These are phyloP conservation scores for Friedmanniomyces endolithicus DNA, from an alignment of 495 filamentous ascomycete genomes.

Conservation along the genomic window DNA sequence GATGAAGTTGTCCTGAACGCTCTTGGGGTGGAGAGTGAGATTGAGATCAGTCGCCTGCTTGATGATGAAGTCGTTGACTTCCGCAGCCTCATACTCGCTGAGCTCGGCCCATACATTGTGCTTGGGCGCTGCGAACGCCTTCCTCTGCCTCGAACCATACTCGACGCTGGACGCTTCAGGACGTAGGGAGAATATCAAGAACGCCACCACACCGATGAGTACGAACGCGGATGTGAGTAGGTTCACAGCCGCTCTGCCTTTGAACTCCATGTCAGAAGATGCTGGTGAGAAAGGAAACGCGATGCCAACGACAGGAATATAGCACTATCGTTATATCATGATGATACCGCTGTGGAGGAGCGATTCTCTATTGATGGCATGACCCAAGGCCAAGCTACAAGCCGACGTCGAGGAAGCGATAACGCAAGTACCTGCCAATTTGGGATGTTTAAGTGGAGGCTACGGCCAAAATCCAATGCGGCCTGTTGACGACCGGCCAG, in stretches of 20 bases:
- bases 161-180: not conserved
- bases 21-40: constrained; percentile 15
- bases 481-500: no score
- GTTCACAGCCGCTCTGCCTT: not conserved
- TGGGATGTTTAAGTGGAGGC: no score
- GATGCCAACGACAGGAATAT: not conserved
- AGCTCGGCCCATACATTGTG: constrained; percentile 18
- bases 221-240: not conserved
- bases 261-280: not conserved
- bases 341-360: no score
- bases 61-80: constrained; percentile 17
- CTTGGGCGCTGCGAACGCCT: constrained; percentile 13
- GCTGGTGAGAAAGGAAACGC: not conserved
- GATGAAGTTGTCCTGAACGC: constrained; percentile 18
- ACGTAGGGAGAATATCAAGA: not conserved
- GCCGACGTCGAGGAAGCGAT: no score
- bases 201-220: not conserved
- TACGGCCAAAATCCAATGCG: no score
- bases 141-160: not conserved
- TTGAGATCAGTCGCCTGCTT: constrained; percentile 12
- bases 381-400: no score
- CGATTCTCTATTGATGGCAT: no score
- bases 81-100: constrained; percentile 10
- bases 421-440: no score
- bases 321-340: no score